Evolutionary conservation across 768 basidiomycete genomes (phyloP), one percentile per base, ranked within the genome.

Genomic region (Mycena indigotica): DNA sequence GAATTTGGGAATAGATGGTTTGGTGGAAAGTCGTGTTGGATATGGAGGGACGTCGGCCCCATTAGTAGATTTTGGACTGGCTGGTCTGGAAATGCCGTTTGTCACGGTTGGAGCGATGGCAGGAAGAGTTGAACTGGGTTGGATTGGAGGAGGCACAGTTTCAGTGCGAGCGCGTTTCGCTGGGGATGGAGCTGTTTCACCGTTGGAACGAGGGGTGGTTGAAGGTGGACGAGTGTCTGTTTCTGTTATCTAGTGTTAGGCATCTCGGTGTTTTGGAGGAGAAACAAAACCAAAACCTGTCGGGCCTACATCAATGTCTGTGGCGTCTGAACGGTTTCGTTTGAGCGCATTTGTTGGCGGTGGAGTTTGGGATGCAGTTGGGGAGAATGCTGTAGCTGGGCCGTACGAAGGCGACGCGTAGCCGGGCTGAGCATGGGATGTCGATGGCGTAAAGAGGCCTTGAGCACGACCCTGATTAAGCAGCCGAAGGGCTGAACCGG

Each of bases 381-480:
- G 76, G 71, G 58, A 77, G n/a, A n/a, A n/a, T n/a, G 25, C 19
- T 28, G 83, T 77, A 30, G 84, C 80, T 54, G 80, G 80, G 39
- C 77, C 75, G 61, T 82, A 82, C n/a, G 70, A 67, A 50, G 86
- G 86, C 30, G 86, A 81, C 28, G 74, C 73, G 58, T 83, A 82
- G 38, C 79, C 79, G 55, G 80, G 71, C 44, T 75, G 69, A 54
- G 81, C 76, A 62, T 79, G 71, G 40, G 77, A 67, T 10, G 92
- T 91, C 21, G 90, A 91, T 3, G 91, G 91, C 24, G 91, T 92
- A 69, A 92, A 92, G 26, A 93, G 80, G 57, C 90, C 90, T 75
- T 92, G 91, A 0, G 90, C 90, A 58, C 90, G 85, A 58, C 90
- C 90, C 79, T 93, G 91, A 67, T 91, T 88, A 44, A 93, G 79